Percentiles rank a stretch among this genome's conserved stretches.
Conservation (phyloP, 2,329 filamentous ascomycete genomes). For the Fusarium setosum region DNA sequence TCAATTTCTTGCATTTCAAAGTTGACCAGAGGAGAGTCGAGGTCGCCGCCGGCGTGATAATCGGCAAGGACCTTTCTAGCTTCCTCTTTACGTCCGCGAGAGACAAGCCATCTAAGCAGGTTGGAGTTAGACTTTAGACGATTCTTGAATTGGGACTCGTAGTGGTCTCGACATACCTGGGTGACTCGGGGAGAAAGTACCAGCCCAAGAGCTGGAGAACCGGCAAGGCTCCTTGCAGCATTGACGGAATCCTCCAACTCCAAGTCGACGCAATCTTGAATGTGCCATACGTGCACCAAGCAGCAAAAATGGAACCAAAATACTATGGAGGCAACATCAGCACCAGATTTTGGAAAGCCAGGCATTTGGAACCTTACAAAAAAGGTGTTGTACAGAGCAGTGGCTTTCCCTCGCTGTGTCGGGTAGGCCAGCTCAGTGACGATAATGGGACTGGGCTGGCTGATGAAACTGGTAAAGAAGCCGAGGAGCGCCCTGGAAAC, state of each 20-base stretch:
- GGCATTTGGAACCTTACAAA: background rate
- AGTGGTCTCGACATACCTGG: background rate
- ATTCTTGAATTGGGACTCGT: too few species aligned
- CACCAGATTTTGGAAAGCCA: background rate
- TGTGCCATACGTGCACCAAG: slow-evolving; percentile 19
- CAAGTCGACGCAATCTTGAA: slow-evolving; percentile 7
- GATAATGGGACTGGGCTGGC: background rate
- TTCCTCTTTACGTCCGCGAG: background rate
- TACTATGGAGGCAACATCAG: slow-evolving; percentile 23
- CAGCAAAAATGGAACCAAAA: slow-evolving; percentile 14
- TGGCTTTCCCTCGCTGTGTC: background rate
- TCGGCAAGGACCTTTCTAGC: background rate
- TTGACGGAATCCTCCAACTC: slow-evolving; percentile 23
- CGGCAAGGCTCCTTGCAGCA: slow-evolving; percentile 11
- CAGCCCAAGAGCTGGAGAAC: background rate
- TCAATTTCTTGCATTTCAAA: background rate
- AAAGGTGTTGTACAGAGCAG: background rate
- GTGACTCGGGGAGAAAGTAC: background rate
- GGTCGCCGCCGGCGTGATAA: background rate
- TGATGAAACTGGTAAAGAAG: background rate
- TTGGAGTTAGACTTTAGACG: background rate
- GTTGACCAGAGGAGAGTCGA: background rate
- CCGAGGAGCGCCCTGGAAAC: background rate
- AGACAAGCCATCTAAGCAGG: background rate
- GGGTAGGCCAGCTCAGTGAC: background rate